Conservation (phyloP, 768 basidiomycete species). For the Phylloporus arenicola region DNA sequence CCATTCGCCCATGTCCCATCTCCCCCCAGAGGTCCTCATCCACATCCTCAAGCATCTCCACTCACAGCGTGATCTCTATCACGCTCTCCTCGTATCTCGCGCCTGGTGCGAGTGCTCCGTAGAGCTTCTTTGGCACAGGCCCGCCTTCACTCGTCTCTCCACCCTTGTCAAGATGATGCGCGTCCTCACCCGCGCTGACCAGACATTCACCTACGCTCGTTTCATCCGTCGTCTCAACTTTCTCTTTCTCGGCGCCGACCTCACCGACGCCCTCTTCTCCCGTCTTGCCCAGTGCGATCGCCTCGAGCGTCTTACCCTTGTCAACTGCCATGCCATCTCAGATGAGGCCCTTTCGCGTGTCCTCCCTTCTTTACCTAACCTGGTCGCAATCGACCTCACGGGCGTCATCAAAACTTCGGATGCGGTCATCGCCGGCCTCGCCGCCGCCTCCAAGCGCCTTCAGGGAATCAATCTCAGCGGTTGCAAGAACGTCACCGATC, state of each 20-base stretch:
- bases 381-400: conserved; percentile 83
- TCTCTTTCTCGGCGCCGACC: conserved; percentile 57
- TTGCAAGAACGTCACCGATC: conserved; percentile 76
- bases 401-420: conserved; percentile 68
- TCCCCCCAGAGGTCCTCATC: conserved; percentile 90
- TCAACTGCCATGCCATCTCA: conserved; percentile 67
- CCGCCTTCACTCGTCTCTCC: conserved; percentile 60
- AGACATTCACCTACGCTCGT: conserved; percentile 81
- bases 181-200: conserved; percentile 55
- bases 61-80: conserved; percentile 65
- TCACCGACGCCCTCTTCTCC: conserved; percentile 70
- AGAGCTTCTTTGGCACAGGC: conserved; percentile 92
- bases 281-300: conserved; percentile 70
- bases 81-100: conserved; percentile 74
- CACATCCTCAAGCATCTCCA: conserved; percentile 86
- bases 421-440: conserved; percentile 64
- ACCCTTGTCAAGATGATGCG: conserved; percentile 76
- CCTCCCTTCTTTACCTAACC: conserved; percentile 63
- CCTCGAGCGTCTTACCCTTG: conserved; percentile 84
- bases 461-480: conserved; percentile 91
- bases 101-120: conserved; percentile 96
- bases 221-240: conserved; percentile 94
- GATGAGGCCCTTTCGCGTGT: conserved; percentile 58
- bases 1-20: conserved; percentile 54
- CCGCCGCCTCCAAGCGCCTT: conserved; percentile 61